These are phyloP conservation scores for Solanum hybrid DNA, from an alignment of 305 asterid species.

Conservation along the genomic window DNA sequence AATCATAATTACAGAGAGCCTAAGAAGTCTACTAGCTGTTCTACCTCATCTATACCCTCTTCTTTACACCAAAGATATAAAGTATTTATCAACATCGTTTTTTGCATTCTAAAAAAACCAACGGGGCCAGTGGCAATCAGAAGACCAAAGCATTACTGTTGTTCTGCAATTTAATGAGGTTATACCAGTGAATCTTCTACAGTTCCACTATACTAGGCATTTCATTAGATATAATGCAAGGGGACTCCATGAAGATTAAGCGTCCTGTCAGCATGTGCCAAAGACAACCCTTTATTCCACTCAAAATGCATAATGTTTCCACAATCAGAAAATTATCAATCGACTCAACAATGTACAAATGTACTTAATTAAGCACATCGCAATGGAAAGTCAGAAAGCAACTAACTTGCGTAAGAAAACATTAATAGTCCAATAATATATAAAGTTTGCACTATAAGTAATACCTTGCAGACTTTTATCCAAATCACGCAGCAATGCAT, in stretches of 20 bases:
- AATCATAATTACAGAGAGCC: too few species aligned
- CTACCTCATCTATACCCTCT: too few species aligned
- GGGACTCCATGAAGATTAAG: neutral
- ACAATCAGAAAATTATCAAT: neutral
- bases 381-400: neutral
- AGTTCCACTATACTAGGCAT: neutral
- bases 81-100: neutral
- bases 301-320: neutral
- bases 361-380: neutral
- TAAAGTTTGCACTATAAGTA: neutral
- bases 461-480: slow-evolving; percentile 34
- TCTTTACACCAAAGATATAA: too few species aligned
- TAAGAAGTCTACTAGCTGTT: too few species aligned
- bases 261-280: neutral
- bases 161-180: neutral
- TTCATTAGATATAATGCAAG: neutral
- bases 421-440: neutral
- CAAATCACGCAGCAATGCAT: slow-evolving; percentile 11
- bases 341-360: neutral
- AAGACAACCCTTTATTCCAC: neutral
- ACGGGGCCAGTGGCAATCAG: neutral
- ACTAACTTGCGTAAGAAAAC: neutral
- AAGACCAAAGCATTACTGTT: neutral
- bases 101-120: neutral
- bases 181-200: neutral